Percentiles rank a stretch among this genome's conserved stretches.
Conservation (phyloP, 345 rosid species). For the Salix exigua region DNA sequence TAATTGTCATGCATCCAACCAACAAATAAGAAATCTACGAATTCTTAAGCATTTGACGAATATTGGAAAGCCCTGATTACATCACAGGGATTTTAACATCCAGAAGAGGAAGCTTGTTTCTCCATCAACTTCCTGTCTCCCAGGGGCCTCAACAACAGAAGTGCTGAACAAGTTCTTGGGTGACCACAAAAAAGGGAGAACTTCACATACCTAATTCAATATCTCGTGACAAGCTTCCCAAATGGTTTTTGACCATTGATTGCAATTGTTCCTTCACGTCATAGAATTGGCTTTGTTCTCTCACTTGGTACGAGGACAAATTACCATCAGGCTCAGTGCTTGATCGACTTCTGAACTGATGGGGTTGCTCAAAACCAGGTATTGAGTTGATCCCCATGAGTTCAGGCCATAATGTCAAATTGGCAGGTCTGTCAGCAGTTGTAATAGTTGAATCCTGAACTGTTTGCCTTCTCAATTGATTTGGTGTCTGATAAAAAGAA, state of each 20-base stretch:
- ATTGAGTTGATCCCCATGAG: conserved; percentile 31
- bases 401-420: conserved; percentile 54
- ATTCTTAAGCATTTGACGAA: background rate
- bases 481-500: conserved; percentile 32
- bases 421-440: conserved; percentile 27
- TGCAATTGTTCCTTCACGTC: conserved; percentile 62
- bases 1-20: background rate
- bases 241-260: conserved; percentile 61
- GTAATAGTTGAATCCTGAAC: conserved; percentile 29
- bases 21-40: background rate
- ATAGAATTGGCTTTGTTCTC: conserved; percentile 40
- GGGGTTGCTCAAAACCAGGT: conserved; percentile 36
- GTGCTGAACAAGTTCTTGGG: background rate
- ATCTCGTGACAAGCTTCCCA: conserved; percentile 60
- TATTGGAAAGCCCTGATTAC: background rate
- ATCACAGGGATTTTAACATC: background rate
- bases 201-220: conserved; percentile 54
- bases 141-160: background rate
- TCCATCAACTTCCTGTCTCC: background rate
- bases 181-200: conserved; percentile 3
- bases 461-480: conserved; percentile 43
- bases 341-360: conserved; percentile 41
- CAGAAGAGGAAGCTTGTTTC: background rate
- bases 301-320: conserved; percentile 24
- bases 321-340: conserved; percentile 33